phyloP scores from a whole-genome alignment of 2,329 filamentous ascomycete genomes.

The Moelleriella libera region DNA sequence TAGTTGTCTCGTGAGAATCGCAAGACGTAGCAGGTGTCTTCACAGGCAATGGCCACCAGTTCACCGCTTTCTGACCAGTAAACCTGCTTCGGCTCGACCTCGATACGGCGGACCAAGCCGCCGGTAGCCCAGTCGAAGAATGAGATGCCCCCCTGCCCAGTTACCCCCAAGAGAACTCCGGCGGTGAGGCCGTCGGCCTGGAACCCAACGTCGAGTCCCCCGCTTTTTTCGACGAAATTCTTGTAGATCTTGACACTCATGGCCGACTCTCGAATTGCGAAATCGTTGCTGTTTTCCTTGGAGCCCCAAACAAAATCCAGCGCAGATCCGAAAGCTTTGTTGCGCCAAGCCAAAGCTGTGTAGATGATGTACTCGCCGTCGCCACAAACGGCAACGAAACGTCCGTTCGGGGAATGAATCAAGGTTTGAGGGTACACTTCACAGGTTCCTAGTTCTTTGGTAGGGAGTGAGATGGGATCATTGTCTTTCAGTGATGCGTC shows the following conservation, averaged over 20 bases:
- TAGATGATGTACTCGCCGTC: conserved; percentile 99
- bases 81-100: conserved; percentile 60
- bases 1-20: conserved; percentile 86
- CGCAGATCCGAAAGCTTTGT: conserved; percentile 92
- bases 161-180: conserved; percentile 83
- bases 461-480: conserved; percentile 69
- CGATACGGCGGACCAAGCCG: conserved; percentile 79
- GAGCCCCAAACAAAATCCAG: conserved; percentile 95
- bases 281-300: conserved; percentile 97
- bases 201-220: conserved; percentile 86
- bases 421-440: conserved; percentile 95
- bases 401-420: conserved; percentile 88
- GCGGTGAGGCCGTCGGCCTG: conserved; percentile 84
- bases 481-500: conserved; percentile 80
- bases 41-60: conserved; percentile 80
- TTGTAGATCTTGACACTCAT: conserved; percentile 96
- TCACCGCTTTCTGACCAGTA: conserved; percentile 98
- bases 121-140: conserved; percentile 95
- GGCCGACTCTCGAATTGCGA: conserved; percentile 85
- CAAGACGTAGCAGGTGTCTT: conserved; percentile 89
- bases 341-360: conserved; percentile 88
- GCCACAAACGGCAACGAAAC: conserved; percentile 69
- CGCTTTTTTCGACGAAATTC: conserved; percentile 87
- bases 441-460: conserved; percentile 90
- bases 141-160: conserved; percentile 85